Evolutionary conservation across 2,329 filamentous ascomycete species (phyloP), one percentile per base, ranked within the genome.

Genomic region (Trichoderma aggressivum): DNA sequence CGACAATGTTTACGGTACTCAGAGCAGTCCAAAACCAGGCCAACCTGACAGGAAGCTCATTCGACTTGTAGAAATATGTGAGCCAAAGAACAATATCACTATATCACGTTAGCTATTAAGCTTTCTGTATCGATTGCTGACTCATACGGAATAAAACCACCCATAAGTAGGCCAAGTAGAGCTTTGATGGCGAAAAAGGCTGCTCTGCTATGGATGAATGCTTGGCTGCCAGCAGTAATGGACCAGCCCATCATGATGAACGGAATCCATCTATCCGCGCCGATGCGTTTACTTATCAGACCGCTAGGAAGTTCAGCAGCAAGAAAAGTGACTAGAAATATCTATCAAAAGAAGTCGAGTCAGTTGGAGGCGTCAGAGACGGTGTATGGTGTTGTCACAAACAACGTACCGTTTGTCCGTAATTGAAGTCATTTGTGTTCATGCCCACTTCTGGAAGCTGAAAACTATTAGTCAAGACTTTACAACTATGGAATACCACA

Each of bases 91-190:
- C 76, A 7, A 78, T 75, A 65, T 79, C 78, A 26, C 80, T 77
- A 73, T 14, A 18, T 5, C 5, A 39, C 2, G 55, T 64, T 32
- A 70, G 60, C 18, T 28, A 50, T n/a, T 14, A 18, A 21, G 3
- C 21, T 26, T 36, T 26, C 28, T 34, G 26, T 5, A 18, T 30
- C 12, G 16, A n/a, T 30, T 12, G 16, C 7, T n/a, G 5, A 7
- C 12, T 39, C 70, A 8, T 56, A 81, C 16, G 88, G 88, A 63
- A 91, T 90, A 73, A 91, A 91, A 0, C 88, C 88, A 26, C 87
- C 87, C 77, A 87, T 84, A 65, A 87, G 80, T 2, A 88, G 77
- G 5, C 84, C 86, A 0, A 88, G 78, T 1, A 81, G 74, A 0
- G 76, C 76, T 3, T 78, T 77, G 3, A 78, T 79, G 1, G 76